Evolutionary conservation across 1,284 basidiomycete genomes (phyloP).

Genomic region (Flammula alnicola): DNA sequence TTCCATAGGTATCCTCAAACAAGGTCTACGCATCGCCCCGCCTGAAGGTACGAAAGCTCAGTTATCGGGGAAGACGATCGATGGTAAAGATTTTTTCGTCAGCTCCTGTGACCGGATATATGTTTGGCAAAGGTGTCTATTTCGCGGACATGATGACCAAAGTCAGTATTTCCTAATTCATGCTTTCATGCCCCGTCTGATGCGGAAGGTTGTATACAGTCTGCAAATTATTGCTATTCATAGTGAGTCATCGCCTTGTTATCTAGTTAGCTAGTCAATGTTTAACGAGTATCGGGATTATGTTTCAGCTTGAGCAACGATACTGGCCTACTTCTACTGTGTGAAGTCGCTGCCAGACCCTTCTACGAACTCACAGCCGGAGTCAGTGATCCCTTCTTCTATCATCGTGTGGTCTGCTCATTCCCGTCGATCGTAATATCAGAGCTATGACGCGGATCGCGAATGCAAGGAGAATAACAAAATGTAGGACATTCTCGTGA

Average conservation of each 20-base stretch:
- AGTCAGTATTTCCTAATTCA: neutral
- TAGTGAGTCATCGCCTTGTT: slow-evolving; percentile 3
- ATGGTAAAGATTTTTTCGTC: neutral
- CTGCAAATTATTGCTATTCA: slow-evolving; percentile 13
- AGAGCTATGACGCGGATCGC: slow-evolving; percentile 12
- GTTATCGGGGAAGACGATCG: no score
- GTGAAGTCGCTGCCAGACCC: slow-evolving; percentile 11
- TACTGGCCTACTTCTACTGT: slow-evolving; percentile 11
- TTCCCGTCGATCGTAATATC: no score
- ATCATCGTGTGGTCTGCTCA: neutral
- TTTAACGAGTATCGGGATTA: neutral
- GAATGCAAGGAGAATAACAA: slow-evolving; percentile 10
- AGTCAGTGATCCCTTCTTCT: neutral
- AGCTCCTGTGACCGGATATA: slow-evolving; percentile 15
- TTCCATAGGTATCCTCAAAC: slow-evolving; percentile 14
- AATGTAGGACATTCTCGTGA: neutral
- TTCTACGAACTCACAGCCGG: slow-evolving; percentile 9
- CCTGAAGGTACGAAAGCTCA: slow-evolving; percentile 17
- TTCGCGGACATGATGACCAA: slow-evolving; percentile 18
- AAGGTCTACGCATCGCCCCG: slow-evolving; percentile 15
- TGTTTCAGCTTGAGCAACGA: slow-evolving; percentile 5
- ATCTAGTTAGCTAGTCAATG: no score
- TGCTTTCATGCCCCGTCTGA: neutral
- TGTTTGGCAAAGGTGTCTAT: slow-evolving; percentile 19
- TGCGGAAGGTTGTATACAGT: neutral